These are phyloP conservation scores for Limonium bicolor DNA, from an alignment of 148 eudicot species.

Conservation along the genomic window DNA sequence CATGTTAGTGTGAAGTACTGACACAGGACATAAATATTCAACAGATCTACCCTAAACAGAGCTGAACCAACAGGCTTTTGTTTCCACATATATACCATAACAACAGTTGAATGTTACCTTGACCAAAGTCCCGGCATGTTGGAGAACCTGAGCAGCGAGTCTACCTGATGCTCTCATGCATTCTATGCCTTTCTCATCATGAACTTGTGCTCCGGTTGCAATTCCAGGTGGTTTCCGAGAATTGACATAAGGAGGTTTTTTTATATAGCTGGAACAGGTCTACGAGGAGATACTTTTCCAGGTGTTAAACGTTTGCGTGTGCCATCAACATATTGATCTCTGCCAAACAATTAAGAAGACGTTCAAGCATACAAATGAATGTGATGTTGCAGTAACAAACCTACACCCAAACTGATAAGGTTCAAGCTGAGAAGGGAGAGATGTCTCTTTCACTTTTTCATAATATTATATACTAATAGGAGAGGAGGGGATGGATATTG, in stretches of 20 bases:
- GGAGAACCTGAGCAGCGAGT: conserved; percentile 91
- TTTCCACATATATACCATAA: no score
- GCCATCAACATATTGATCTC: conserved; percentile 38
- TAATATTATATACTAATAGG: background rate
- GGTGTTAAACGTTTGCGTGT: conserved; percentile 51
- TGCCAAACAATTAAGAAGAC: conserved; percentile 13
- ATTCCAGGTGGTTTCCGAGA: conserved; percentile 62
- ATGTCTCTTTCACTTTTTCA: background rate
- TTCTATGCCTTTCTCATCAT: conserved; percentile 67
- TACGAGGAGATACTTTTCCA: conserved; percentile 74
- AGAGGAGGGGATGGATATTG: no score
- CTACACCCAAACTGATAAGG: background rate
- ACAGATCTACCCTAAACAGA: no score
- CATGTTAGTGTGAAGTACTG: no score
- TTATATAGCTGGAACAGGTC: conserved; percentile 71
- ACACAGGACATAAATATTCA: no score
- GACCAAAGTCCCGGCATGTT: conserved; percentile 95
- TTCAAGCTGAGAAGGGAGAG: conserved; percentile 4
- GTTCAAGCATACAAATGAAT: background rate
- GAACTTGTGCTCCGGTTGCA: conserved; percentile 66
- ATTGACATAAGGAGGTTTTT: conserved; percentile 66
- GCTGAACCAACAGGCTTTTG: no score
- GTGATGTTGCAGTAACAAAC: background rate
- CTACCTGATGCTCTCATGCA: conserved; percentile 93
- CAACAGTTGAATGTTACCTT: conserved; percentile 71